These are phyloP conservation scores for Termitomyces sp. DNA, from an alignment of 768 basidiomycete genomes.

Conservation along the genomic window DNA sequence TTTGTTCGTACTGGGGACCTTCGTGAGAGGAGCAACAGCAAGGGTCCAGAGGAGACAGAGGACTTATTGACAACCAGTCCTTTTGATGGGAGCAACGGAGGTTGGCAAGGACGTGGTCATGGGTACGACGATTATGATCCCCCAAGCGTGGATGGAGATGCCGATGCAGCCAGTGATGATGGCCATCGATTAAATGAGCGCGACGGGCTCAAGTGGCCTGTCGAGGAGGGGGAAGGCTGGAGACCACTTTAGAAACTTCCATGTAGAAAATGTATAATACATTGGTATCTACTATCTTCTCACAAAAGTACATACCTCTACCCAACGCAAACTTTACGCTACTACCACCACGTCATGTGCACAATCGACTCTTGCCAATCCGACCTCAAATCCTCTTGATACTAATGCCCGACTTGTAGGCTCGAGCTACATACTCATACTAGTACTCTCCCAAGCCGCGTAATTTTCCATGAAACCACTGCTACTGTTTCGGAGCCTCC, in stretches of 20 bases:
- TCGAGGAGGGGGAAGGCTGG: slow-evolving; percentile 40
- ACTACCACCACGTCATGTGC: too few species aligned
- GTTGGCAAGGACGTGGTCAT: slow-evolving; percentile 3
- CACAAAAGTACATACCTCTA: too few species aligned
- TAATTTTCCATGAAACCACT: too few species aligned
- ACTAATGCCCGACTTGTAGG: too few species aligned
- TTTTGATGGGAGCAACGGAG: not conserved
- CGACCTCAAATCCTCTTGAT: too few species aligned
- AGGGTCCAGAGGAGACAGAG: slow-evolving; percentile 14
- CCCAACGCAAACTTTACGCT: too few species aligned
- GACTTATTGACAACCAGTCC: slow-evolving; percentile 11
- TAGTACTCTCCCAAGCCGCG: too few species aligned
- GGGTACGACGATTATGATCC: slow-evolving; percentile 50
- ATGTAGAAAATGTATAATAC: not conserved
- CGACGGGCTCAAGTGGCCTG: slow-evolving; percentile 62
- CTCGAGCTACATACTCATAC: too few species aligned
- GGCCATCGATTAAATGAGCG: slow-evolving; percentile 24
- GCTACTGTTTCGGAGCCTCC: too few species aligned
- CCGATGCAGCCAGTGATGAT: slow-evolving; percentile 17
- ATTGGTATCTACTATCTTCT: too few species aligned
- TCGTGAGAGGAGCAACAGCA: slow-evolving; percentile 17
- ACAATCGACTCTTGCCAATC: too few species aligned
- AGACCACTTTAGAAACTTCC: slow-evolving; percentile 9
- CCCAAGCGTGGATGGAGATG: slow-evolving; percentile 42
- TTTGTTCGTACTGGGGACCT: slow-evolving; percentile 37